These are phyloP conservation scores for Mycena capillaripes DNA, from an alignment of 768 basidiomycete species.

Conservation along the genomic window DNA sequence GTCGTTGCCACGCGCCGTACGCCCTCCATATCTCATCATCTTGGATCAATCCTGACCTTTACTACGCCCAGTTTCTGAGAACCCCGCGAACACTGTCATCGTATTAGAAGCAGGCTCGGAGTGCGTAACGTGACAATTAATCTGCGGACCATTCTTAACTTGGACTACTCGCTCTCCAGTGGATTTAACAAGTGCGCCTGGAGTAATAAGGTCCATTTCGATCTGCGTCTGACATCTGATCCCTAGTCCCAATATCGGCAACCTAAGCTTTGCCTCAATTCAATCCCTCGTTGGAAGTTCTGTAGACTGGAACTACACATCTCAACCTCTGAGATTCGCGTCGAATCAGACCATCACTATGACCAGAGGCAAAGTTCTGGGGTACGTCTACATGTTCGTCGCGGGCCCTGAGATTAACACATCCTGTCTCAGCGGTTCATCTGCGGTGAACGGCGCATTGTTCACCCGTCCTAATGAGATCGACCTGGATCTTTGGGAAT, in stretches of 20 bases:
- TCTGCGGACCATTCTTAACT: background rate
- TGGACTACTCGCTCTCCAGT: background rate
- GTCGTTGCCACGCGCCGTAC: background rate
- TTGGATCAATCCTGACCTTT: background rate
- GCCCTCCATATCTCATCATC: background rate
- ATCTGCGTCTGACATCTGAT: background rate
- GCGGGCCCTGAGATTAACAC: background rate
- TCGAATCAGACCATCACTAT: background rate
- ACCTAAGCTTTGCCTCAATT: background rate
- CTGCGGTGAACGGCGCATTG: too few species aligned
- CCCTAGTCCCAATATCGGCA: background rate
- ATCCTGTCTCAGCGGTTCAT: too few species aligned
- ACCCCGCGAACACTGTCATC: background rate
- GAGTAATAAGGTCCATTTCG: background rate
- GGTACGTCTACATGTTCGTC: background rate
- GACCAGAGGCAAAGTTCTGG: background rate
- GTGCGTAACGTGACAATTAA: background rate
- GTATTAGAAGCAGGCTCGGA: background rate
- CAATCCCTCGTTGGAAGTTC: background rate
- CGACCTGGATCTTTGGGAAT: too few species aligned
- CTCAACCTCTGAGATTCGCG: background rate
- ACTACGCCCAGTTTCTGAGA: background rate
- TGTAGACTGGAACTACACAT: background rate
- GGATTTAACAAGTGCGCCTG: background rate
- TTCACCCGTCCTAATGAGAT: too few species aligned